Evolutionary conservation across 2,329 filamentous ascomycete species (phyloP), one percentile per base, ranked within the genome.

Genomic region (Aspergillus tamarii): DNA sequence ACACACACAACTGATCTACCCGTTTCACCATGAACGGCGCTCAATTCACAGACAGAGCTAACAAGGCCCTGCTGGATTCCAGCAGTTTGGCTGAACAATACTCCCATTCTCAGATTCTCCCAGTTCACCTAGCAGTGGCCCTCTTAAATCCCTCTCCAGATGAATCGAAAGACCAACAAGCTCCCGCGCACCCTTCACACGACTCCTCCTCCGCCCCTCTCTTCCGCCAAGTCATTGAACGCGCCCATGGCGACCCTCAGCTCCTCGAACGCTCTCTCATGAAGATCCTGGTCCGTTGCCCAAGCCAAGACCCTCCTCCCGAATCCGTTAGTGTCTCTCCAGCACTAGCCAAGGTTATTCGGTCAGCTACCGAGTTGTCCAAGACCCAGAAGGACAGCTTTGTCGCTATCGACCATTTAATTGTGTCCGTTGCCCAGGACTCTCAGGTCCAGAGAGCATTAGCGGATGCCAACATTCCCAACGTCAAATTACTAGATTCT

Each of bases 361-460:
- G 93, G 70, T 88, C 92, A 70, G 93, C 95, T 2, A 89, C 91
- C 77, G 93, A 98, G 36, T 80, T 99, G 60, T 94, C 96, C 72
- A 97, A 96, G 82, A 93, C 94, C n/a, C 95, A 99, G 74, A 98
- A 97, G 73, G 95, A 99, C 77, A 92, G 89, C 68, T 99, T 89
- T 78, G 92, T 99, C 68, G 95, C 94, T 46, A 89, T 98, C 64
- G 95, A 98, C 79, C 95, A 99, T 77, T 85, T 99, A 58, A 97
- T 99, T 74, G 89, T 90, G 66, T 89, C 92, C 1, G 84, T 97
- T 26, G 87, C 89, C 14, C 93, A 98, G 72, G 95, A 99, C 71
- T 68, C 85, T 8, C 83, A 86, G 50, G 88, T 98, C 60, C 89
- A 95, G 77, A 81, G 82, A 56, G 88, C 88, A 59, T 83, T 99